These are phyloP conservation scores for Fragosphaeria purpurea DNA, from an alignment of 2,329 filamentous ascomycete genomes.

Conservation along the genomic window DNA sequence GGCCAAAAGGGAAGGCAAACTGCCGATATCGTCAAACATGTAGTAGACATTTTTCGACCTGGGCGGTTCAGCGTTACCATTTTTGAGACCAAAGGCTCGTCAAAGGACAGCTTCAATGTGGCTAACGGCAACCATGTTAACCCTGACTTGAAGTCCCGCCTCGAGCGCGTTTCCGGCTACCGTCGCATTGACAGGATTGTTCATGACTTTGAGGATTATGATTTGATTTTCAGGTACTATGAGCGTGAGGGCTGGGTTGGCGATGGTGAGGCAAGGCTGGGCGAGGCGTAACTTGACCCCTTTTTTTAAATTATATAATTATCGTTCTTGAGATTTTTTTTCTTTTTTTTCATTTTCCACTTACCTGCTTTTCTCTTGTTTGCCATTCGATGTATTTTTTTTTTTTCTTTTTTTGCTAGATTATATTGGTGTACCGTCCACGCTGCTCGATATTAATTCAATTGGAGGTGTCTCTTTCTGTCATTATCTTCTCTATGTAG, in stretches of 20 bases:
- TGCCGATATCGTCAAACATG: conserved; percentile 82
- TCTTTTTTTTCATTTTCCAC: background rate
- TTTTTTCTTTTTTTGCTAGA: background rate
- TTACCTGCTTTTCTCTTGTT: background rate
- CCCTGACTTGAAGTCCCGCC: conserved; percentile 39
- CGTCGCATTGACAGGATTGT: conserved; percentile 87
- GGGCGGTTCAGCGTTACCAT: conserved; percentile 96
- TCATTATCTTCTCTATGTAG: no score
- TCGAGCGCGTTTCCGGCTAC: conserved; percentile 79
- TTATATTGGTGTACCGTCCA: background rate
- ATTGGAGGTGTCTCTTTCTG: no score
- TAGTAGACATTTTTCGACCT: conserved; percentile 91
- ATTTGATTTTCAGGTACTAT: conserved; percentile 93
- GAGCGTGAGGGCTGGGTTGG: conserved; percentile 72
- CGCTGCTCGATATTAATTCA: background rate
- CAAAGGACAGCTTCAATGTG: conserved; percentile 17
- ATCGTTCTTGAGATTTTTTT: no score
- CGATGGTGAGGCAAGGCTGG: conserved; percentile 41
- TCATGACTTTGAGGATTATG: conserved; percentile 94
- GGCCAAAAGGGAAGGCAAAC: conserved; percentile 81
- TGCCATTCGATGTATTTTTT: background rate
- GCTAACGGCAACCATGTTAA: conserved; percentile 14
- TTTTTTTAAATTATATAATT: background rate
- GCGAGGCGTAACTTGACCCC: conserved; percentile 27
- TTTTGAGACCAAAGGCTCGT: conserved; percentile 69